A percentile compares a stretch with the other conserved stretches of the same genome.
Evolutionary conservation across 306 rosid species (phyloP).

Genomic region (Lathyrus sativus): DNA sequence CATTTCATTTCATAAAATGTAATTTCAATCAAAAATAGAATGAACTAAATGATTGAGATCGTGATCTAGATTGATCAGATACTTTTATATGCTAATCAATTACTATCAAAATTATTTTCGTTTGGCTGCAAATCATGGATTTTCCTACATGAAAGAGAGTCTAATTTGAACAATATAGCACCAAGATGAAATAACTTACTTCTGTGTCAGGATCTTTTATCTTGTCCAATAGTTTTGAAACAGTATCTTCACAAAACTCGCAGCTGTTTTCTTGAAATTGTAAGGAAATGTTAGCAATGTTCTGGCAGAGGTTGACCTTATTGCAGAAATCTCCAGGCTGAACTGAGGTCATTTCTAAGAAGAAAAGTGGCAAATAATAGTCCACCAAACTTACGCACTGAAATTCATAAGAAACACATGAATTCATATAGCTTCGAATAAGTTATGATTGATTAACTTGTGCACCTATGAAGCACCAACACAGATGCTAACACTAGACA

Average conservation of each 20-base stretch:
- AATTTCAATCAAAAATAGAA: constrained; percentile 5
- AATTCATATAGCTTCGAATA: constrained; percentile 19
- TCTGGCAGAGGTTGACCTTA: constrained; percentile 65
- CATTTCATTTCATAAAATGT: constrained; percentile 9
- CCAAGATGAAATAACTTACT: constrained; percentile 48
- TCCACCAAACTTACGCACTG: constrained; percentile 81
- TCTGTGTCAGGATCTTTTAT: constrained; percentile 76
- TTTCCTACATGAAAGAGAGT: constrained; percentile 23
- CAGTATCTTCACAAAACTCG: constrained; percentile 62
- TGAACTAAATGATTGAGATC: not conserved
- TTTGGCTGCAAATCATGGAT: constrained; percentile 3
- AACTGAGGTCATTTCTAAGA: constrained; percentile 57
- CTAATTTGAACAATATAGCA: constrained; percentile 1
- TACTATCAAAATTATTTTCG: not conserved
- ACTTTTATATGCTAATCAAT: not conserved
- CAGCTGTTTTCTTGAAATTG: constrained; percentile 68
- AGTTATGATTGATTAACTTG: constrained; percentile 4
- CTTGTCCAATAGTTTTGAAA: constrained; percentile 62
- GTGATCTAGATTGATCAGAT: not conserved
- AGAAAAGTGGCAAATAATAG: constrained; percentile 79
- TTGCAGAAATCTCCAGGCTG: constrained; percentile 68
- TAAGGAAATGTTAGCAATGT: constrained; percentile 49
- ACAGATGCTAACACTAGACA: not conserved
- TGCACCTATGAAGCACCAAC: not conserved
- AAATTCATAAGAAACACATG: constrained; percentile 16